These are phyloP conservation scores for Chlorella sp. DNA, from an alignment of 139 green algal species.

Conservation along the genomic window DNA sequence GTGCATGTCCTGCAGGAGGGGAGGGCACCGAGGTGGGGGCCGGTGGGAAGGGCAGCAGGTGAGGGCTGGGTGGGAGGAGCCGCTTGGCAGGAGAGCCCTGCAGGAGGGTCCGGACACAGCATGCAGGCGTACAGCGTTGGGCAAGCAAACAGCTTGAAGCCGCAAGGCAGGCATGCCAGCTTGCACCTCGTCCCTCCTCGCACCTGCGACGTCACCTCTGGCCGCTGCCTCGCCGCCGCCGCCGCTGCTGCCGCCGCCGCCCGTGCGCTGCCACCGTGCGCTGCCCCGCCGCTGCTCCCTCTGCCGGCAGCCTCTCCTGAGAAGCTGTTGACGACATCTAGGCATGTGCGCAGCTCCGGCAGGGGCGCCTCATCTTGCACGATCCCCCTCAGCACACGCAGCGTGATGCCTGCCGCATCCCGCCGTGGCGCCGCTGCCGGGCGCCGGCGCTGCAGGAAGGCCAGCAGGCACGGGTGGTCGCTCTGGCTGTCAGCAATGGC, in stretches of 20 bases:
- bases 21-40: neutral
- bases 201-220: constrained; percentile 3
- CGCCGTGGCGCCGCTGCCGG: neutral
- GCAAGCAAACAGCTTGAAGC: neutral
- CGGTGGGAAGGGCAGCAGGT: neutral
- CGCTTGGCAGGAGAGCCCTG: neutral
- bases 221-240: neutral
- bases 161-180: neutral
- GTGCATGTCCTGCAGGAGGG: neutral
- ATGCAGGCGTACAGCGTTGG: neutral
- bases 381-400: constrained; percentile 26
- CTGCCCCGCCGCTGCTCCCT: neutral
- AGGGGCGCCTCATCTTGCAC: constrained; percentile 1
- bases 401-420: constrained; percentile 24
- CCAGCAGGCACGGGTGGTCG: constrained; percentile 22
- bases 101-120: neutral
- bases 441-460: constrained; percentile 40
- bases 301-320: neutral
- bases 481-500: constrained; percentile 22
- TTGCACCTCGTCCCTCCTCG: neutral
- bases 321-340: constrained; percentile 22
- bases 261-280: neutral
- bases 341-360: neutral
- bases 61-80: neutral
- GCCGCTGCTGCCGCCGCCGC: neutral